Evolutionary conservation across 1,139 yeast species (phyloP), one percentile per base, ranked within the genome.

Genomic region (Yamadazyma spencermartinsiae): DNA sequence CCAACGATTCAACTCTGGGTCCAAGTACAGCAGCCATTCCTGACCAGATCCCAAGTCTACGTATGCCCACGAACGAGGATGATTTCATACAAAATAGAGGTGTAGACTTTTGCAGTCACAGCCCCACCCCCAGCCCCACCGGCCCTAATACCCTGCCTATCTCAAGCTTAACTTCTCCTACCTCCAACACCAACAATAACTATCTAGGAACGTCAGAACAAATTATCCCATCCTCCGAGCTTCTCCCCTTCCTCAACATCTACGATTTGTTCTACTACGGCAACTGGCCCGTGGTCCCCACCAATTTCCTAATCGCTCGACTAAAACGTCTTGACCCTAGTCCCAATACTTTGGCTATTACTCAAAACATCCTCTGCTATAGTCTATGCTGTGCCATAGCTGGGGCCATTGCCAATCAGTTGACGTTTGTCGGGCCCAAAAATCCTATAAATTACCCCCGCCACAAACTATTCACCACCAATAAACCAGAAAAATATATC

Each of bases 251-350:
- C 31, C 48, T 65, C 13, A 61, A 60, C 30, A 49, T 63, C 10
- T 66, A 57, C 46, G 67, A 63, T 44, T 58, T 61, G 3, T 65
- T 66, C 66, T 65, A 55, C 44, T 65, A 65, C 42, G 67, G 69
- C 4, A 61, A 61, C n/a, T 66, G 69, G 68, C 72, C 72, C 10
- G 63, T 65, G 13, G 49, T 65, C 2, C 56, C 62, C 4, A 54
- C 58, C 12, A 58, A 61, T 1, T 60, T 61, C 16, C 49, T 66
- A 28, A 56, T 48, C 15, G 21, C 40, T 1, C 38, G 42, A 15
- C 14, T 39, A 6, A 15, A 33, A 13, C 13, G 12, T 18, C 12
- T 42, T 5, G 31, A 43, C 32, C 45, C 47, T 4, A 43, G 46
- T 38, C 13, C 27, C n/a, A 28, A 37, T 12, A 35, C 41, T 2